Evolutionary conservation across 768 basidiomycete species (phyloP), one percentile per base, ranked within the genome.

Genomic region (Candolleomyces aberdarensis): DNA sequence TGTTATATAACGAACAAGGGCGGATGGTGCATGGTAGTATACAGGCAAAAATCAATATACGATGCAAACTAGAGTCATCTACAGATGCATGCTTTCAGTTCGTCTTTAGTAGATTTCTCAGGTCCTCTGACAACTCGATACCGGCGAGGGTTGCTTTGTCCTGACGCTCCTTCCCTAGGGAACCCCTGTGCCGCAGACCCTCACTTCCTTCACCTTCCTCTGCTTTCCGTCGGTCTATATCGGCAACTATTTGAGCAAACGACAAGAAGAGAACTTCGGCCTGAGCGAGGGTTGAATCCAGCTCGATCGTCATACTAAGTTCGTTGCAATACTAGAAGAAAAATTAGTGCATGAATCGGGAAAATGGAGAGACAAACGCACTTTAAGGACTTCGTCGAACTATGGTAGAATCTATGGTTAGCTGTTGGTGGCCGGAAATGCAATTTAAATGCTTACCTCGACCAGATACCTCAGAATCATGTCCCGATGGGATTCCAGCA

Each of bases 181-280:
- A 22, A n/a, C 49, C 22, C 59, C 67, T 70, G 44, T 63, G 63
- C 32, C 72, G 70, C 46, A 72, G 59, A 39, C 64, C 65, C 60
- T 66, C 70, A 72, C 80, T 63, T 62, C 78, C 46, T 75, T 77
- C 60, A 75, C 71, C 57, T 67, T 82, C 82, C 63, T 93, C 92
- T 0, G 84, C 85, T 63, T 81, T 83, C 63, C 89, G 84, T 40
- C 90, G 84, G 71, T 97, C 94, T 66, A 96, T 85, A 71, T 96
- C 94, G 10, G 90, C 90, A 20, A 98, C 88, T 20, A 97, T 75
- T 67, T 92, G 89, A 13, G 87, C 79, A 77, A 97, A 98, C 1
- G 94, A 94, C 2, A 96, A 81, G 81, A 93, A 98, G 20, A 99
- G 82, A 15, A 98, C 95, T 74, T 99, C 97, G 10, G 96, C 97